Evolutionary conservation across 768 basidiomycete species (phyloP).

Genomic region (Albatrellus ellisii): DNA sequence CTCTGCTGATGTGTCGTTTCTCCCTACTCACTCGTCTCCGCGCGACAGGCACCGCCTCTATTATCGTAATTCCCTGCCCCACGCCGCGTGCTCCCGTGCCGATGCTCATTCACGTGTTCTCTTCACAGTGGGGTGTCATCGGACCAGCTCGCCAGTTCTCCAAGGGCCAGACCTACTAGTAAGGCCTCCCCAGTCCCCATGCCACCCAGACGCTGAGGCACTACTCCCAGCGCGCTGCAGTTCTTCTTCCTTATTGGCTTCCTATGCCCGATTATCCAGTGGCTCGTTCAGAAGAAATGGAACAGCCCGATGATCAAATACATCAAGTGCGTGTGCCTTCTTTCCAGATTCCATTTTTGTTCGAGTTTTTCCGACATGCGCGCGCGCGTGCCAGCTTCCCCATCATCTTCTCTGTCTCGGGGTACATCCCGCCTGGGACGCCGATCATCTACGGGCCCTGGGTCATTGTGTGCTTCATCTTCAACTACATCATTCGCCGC

Average conservation of each 20-base stretch:
- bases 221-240: conserved; percentile 27
- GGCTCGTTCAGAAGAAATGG: conserved; percentile 11
- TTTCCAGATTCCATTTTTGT: background rate
- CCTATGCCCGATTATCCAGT: conserved; percentile 43
- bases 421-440: conserved; percentile 28
- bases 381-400: conserved; percentile 16
- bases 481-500: conserved; percentile 19
- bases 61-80: conserved; percentile 22
- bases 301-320: conserved; percentile 36
- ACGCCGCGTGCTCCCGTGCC: conserved; percentile 5
- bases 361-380: background rate
- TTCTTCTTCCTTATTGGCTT: conserved; percentile 75
- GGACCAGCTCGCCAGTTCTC: conserved; percentile 41
- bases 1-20: no score
- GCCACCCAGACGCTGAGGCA: no score
- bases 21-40: no score
- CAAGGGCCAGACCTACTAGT: conserved; percentile 23
- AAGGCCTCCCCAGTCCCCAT: background rate
- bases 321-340: conserved; percentile 30
- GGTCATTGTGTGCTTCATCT: conserved; percentile 29
- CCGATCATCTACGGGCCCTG: conserved; percentile 28
- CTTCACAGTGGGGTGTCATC: conserved; percentile 56
- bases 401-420: conserved; percentile 25
- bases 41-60: conserved; percentile 34
- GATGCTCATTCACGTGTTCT: background rate